Conservation (phyloP, 2,329 filamentous ascomycete genomes). For the Hypoxylon sp. region DNA sequence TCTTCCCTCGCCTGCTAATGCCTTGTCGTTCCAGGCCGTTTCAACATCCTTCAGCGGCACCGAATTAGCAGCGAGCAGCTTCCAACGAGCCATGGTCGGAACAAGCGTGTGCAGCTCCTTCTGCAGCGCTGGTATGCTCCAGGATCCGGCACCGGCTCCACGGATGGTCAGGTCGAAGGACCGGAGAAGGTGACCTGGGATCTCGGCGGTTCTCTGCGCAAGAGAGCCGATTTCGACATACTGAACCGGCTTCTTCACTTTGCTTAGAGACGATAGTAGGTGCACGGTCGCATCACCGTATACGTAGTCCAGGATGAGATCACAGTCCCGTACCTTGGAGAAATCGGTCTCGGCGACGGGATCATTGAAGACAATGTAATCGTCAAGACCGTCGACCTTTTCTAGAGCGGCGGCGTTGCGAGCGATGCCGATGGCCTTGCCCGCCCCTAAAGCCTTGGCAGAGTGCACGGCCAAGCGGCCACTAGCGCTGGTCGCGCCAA, state of each 20-base stretch:
- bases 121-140: slow-evolving; percentile 54
- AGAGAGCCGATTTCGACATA: slow-evolving; percentile 68
- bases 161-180: slow-evolving; percentile 64
- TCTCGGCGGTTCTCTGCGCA: slow-evolving; percentile 55
- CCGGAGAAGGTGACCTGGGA: slow-evolving; percentile 63
- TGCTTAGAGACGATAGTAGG: slow-evolving; percentile 59
- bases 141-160: slow-evolving; percentile 63
- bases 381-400: slow-evolving; percentile 61
- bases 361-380: slow-evolving; percentile 60
- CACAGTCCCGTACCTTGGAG: slow-evolving; percentile 59
- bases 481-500: slow-evolving; percentile 68
- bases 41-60: slow-evolving; percentile 55
- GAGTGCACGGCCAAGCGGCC: slow-evolving; percentile 66
- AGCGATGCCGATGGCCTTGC: slow-evolving; percentile 65
- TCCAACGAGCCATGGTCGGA: slow-evolving; percentile 53
- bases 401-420: slow-evolving; percentile 62
- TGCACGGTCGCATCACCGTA: slow-evolving; percentile 63
- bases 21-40: slow-evolving; percentile 52
- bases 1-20: slow-evolving; percentile 45
- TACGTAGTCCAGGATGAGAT: slow-evolving; percentile 71
- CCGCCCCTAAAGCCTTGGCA: slow-evolving; percentile 64
- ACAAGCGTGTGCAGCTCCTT: slow-evolving; percentile 52
- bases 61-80: slow-evolving; percentile 44
- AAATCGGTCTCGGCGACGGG: slow-evolving; percentile 62
- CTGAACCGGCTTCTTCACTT: slow-evolving; percentile 61